Evolutionary conservation across 495 filamentous ascomycete genomes (phyloP), one percentile per base, ranked within the genome.

Genomic region (Tuber borchii): DNA sequence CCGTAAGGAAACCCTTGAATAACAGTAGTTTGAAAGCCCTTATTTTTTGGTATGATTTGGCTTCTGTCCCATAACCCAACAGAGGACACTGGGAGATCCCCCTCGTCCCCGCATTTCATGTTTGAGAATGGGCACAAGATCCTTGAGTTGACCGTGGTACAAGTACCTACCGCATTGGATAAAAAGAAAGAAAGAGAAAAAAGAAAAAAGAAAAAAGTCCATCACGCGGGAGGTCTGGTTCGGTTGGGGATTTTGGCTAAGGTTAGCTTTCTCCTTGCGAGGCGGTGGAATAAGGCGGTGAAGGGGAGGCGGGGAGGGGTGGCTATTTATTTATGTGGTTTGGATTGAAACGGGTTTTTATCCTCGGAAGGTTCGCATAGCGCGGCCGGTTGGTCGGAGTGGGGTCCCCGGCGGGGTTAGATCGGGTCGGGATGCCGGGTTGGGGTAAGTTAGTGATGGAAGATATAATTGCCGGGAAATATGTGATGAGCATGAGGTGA

Each of bases 391-490:
- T 61, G n/a, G 51, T 61, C n/a, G n/a, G 56, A 17, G n/a, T 65
- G 10, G 56, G 56, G 56, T 65, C 56, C 12, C 48, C 48, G 48
- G 48, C 48, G 48, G 48, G 56, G 56, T 31, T 31, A 12, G n/a
- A 31, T 65, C 56, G 56, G 56, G n/a, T 65, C 56, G 56, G 56
- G 56, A 31, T 65, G 26, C 56, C 56, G 56, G n/a, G n/a, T 65
- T 31, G n/a, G 56, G 4, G 17, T 16, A 31, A 65, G 56, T 26
- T 12, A 26, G 51, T 26, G 51, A n/a, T 61, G 51, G 51, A 26
- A n/a, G 46, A 19, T 19, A 7, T 51, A 10, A 46, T 46, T 46
- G 45, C 45, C 22, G 9, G 48, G 1, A 56, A 14, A n/a, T 51
- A 6, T 2, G 46, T 2, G 5, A 19, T 46, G 45, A 5, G 45